Conservation (phyloP, 2,329 filamentous ascomycete species). For the Byssoonygena ceratinophila region DNA sequence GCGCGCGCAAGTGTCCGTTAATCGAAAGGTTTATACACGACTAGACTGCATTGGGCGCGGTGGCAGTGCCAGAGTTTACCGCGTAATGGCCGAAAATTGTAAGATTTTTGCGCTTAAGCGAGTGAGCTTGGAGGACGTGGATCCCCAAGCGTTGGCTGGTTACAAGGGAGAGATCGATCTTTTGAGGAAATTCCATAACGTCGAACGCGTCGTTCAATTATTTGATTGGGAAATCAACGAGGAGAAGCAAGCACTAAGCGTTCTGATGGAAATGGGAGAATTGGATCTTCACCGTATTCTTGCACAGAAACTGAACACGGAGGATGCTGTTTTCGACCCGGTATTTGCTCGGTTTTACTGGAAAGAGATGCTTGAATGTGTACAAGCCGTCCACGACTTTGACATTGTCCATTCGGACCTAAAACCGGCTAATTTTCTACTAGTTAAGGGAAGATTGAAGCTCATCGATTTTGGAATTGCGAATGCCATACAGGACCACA, state of each 20-base stretch:
- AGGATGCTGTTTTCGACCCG: conserved; percentile 68
- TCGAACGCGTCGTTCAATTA: conserved; percentile 81
- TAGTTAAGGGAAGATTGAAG: conserved; percentile 82
- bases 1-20: conserved; percentile 73
- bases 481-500: conserved; percentile 93
- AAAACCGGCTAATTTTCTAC: conserved; percentile 93
- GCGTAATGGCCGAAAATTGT: conserved; percentile 93
- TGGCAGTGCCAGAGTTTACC: conserved; percentile 87
- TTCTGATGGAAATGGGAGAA: conserved; percentile 97
- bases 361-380: conserved; percentile 98
- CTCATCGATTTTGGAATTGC: conserved; percentile 98
- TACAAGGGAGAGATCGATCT: conserved; percentile 95
- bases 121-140: conserved; percentile 80
- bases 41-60: conserved; percentile 85
- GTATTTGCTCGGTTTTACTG: conserved; percentile 95
- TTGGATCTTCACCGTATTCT: conserved; percentile 83
- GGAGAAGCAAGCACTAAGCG: conserved; percentile 75
- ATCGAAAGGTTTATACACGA: conserved; percentile 80
- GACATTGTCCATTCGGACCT: conserved; percentile 96
- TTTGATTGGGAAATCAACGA: conserved; percentile 91
- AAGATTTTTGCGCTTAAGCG: conserved; percentile 91
- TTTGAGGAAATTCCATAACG: conserved; percentile 65
- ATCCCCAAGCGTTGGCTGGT: conserved; percentile 70
- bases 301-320: conserved; percentile 58
- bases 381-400: conserved; percentile 74